These are phyloP conservation scores for Citeromyces hawaiiensis DNA, from an alignment of 1,139 yeast species.

Conservation along the genomic window DNA sequence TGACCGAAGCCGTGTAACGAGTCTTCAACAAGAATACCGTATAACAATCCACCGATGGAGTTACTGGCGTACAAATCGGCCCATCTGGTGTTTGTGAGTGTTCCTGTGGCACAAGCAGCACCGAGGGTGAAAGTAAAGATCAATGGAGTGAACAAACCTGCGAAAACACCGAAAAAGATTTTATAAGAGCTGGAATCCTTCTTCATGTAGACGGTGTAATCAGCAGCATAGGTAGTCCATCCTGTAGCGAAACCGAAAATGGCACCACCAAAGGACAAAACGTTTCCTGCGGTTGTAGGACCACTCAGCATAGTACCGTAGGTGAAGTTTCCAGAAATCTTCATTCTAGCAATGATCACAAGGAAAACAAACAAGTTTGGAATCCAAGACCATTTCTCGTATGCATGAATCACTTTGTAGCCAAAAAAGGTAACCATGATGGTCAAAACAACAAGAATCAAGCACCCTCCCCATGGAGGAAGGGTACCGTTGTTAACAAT, in stretches of 20 bases:
- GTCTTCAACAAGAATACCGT: slow-evolving; percentile 60
- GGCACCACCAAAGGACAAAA: slow-evolving; percentile 75
- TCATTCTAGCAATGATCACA: slow-evolving; percentile 66
- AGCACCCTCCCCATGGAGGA: slow-evolving; percentile 89
- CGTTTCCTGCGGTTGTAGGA: slow-evolving; percentile 54
- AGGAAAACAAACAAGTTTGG: slow-evolving; percentile 66
- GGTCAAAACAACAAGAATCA: slow-evolving; percentile 58
- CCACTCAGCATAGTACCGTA: slow-evolving; percentile 32
- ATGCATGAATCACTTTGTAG: slow-evolving; percentile 65
- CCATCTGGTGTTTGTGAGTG: slow-evolving; percentile 31
- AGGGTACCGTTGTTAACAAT: slow-evolving; percentile 50
- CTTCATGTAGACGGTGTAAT: slow-evolving; percentile 79
- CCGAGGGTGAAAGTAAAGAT: slow-evolving; percentile 69
- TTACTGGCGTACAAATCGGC: slow-evolving; percentile 33
- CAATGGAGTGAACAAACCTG: slow-evolving; percentile 58
- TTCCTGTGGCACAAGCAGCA: slow-evolving; percentile 76
- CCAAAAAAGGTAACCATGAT: slow-evolving; percentile 77
- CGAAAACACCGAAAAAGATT: slow-evolving; percentile 49
- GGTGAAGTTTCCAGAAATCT: slow-evolving; percentile 48
- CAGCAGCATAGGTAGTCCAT: slow-evolving; percentile 90
- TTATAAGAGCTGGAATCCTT: slow-evolving; percentile 40
- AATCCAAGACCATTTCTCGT: slow-evolving; percentile 83
- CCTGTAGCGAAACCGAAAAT: slow-evolving; percentile 88
- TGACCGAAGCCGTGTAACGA: slow-evolving; percentile 83
- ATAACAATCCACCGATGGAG: slow-evolving; percentile 74